Conservation (phyloP, 1,284 basidiomycete species). For the Cerrena zonata region DNA sequence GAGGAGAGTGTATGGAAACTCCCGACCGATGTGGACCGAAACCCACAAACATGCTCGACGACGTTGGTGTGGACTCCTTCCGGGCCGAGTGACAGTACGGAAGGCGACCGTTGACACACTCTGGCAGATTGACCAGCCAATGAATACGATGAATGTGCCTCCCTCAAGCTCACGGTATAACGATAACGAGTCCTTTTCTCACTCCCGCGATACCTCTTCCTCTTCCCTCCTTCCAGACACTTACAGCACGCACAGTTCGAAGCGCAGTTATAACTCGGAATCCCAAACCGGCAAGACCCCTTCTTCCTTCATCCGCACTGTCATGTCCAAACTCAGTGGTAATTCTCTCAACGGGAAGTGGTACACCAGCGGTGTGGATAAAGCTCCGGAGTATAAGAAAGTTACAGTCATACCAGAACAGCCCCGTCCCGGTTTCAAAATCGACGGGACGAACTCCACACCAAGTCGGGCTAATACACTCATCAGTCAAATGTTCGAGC, state of each 20-base stretch:
- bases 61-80: conserved; percentile 16
- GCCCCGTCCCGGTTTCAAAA: conserved; percentile 3
- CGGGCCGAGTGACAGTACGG: conserved; percentile 11
- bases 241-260: not conserved
- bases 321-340: conserved; percentile 2
- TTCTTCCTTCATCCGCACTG: not conserved
- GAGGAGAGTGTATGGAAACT: not conserved
- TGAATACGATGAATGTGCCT: not conserved
- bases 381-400: conserved; percentile 16
- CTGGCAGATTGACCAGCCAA: conserved; percentile 18
- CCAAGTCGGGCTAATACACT: not conserved
- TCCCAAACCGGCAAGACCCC: not conserved
- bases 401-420: conserved; percentile 7
- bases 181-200: not conserved
- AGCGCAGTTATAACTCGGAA: too few species aligned
- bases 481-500: not conserved
- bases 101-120: conserved; percentile 3
- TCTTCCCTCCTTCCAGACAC: not conserved
- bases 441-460: conserved; percentile 8
- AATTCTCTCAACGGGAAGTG: conserved; percentile 4
- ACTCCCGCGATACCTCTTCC: not conserved
- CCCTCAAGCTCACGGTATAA: not conserved
- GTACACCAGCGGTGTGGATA: conserved; percentile 16
- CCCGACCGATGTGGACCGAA: not conserved
- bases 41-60: conserved; percentile 12